Conservation (phyloP, 306 rosid genomes). For the Quercus variabilis region DNA sequence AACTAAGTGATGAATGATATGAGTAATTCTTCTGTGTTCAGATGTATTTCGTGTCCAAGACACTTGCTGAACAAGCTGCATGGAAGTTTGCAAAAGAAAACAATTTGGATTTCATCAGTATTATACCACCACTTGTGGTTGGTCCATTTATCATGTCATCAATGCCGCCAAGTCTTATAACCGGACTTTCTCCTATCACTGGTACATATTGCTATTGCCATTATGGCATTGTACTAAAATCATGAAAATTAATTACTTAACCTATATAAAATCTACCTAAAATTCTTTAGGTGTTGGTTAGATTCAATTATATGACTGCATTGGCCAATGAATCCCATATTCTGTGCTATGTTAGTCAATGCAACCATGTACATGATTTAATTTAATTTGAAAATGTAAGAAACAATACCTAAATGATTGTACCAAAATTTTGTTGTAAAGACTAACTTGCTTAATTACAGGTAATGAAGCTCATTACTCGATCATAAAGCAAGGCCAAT, state of each 20-base stretch:
- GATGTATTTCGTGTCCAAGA: constrained; percentile 84
- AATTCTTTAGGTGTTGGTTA: too few relatives aligned
- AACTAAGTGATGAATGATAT: not conserved
- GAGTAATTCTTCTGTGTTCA: not conserved
- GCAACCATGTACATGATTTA: too few relatives aligned
- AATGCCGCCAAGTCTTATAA: constrained; percentile 74
- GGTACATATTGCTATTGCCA: constrained; percentile 3
- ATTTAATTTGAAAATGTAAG: too few relatives aligned
- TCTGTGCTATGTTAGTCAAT: too few relatives aligned
- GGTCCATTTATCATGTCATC: constrained; percentile 63
- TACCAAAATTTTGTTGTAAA: not conserved
- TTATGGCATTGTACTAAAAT: not conserved
- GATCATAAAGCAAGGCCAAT: constrained; percentile 62
- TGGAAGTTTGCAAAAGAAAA: constrained; percentile 65
- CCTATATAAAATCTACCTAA: not conserved
- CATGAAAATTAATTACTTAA: not conserved
- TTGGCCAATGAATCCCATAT: too few relatives aligned
- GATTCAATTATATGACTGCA: too few relatives aligned
- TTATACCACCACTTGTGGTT: constrained; percentile 70
- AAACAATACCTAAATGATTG: too few relatives aligned
- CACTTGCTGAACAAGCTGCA: constrained; percentile 72
- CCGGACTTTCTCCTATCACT: constrained; percentile 60
- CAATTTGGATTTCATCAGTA: constrained; percentile 51
- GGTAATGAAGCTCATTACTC: constrained; percentile 58
- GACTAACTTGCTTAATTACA: constrained; percentile 3